Evolutionary conservation across 768 basidiomycete genomes (phyloP).

Genomic region (Tricholoma sp.): DNA sequence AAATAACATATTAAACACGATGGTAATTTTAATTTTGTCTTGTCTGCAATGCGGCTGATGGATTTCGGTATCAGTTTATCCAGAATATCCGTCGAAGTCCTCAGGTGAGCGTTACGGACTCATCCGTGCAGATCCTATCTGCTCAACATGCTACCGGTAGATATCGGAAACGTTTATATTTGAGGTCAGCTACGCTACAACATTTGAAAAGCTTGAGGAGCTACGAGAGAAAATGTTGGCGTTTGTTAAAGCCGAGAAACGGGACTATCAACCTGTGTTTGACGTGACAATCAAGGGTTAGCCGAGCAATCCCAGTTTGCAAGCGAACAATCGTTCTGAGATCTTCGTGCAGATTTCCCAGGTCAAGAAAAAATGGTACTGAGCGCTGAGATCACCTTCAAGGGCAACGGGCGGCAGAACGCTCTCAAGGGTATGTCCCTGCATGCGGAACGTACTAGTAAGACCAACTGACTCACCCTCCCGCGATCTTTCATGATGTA

Average conservation of each 20-base stretch:
- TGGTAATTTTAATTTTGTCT: conserved; percentile 30
- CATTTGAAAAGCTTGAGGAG: conserved; percentile 75
- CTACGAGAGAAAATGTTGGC: conserved; percentile 75
- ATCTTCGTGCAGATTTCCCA: conserved; percentile 53
- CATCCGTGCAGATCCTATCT: background rate
- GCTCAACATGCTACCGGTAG: conserved; percentile 14
- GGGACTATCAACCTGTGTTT: conserved; percentile 74
- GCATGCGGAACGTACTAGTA: conserved; percentile 2
- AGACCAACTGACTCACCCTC: background rate
- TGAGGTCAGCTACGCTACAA: conserved; percentile 73
- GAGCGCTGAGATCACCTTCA: conserved; percentile 82
- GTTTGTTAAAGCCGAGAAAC: conserved; percentile 64
- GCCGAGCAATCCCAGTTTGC: conserved; percentile 3
- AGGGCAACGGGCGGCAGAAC: conserved; percentile 80
- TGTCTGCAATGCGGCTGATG: background rate
- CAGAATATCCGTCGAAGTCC: conserved; percentile 70
- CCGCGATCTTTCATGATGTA: conserved; percentile 15
- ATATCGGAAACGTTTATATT: conserved; percentile 83
- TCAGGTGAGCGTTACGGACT: conserved; percentile 34
- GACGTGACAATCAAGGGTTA: conserved; percentile 66
- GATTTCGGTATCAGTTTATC: conserved; percentile 44
- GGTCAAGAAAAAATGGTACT: conserved; percentile 76
- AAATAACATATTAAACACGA: conserved; percentile 53
- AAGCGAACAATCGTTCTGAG: background rate
- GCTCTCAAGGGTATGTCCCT: conserved; percentile 52